These are phyloP conservation scores for Platanus orientalis DNA, from an alignment of 164 flowering plant species.

Conservation along the genomic window DNA sequence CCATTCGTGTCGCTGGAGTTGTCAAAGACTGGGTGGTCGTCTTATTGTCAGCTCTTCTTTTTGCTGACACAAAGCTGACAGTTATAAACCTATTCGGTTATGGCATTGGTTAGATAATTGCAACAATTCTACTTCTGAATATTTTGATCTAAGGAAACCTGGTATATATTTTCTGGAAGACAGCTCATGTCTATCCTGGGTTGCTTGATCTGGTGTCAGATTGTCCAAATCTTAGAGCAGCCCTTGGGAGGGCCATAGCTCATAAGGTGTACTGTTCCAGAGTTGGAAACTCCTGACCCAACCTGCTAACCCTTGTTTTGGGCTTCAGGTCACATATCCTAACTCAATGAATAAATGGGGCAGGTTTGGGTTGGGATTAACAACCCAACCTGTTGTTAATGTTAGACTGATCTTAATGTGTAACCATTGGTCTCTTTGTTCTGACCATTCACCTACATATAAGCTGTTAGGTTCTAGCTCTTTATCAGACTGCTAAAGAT, in stretches of 20 bases:
- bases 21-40: conserved; percentile 99
- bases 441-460: too few species aligned
- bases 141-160: not conserved
- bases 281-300: too few species aligned
- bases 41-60: conserved; percentile 76
- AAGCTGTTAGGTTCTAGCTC: too few species aligned
- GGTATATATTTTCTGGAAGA: not conserved
- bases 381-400: too few species aligned
- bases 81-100: conserved; percentile 80
- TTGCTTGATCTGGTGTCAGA: not conserved
- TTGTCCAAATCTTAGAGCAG: not conserved
- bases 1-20: conserved; percentile 98
- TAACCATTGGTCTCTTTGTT: too few species aligned
- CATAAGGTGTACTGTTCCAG: too few species aligned
- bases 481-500: too few species aligned
- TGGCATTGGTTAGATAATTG: conserved; percentile 65
- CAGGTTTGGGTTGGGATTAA: too few species aligned
- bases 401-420: too few species aligned
- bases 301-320: too few species aligned
- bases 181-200: not conserved
- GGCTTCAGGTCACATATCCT: too few species aligned
- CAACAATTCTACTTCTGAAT: not conserved
- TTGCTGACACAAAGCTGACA: conserved; percentile 95
- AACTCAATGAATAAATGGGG: too few species aligned
- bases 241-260: not conserved